These are phyloP conservation scores for Podaxis sp. DNA, from an alignment of 768 basidiomycete genomes.

Conservation along the genomic window DNA sequence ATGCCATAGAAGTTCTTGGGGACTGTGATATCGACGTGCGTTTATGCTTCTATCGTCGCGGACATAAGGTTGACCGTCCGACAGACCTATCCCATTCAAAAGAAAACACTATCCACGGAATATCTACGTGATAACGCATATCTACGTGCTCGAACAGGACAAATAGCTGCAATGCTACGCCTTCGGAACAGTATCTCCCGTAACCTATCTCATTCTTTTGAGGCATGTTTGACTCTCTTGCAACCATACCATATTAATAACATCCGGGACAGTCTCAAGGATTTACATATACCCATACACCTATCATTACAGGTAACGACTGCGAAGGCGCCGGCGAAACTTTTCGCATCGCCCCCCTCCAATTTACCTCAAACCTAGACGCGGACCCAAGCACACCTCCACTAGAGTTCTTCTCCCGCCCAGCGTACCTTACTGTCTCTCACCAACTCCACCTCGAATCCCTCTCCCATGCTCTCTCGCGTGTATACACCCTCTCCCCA, in stretches of 20 bases:
- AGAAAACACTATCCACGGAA: conserved; percentile 74
- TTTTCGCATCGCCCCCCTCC: conserved; percentile 61
- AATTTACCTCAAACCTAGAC: conserved; percentile 16
- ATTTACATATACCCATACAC: conserved; percentile 79
- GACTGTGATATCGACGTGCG: conserved; percentile 46
- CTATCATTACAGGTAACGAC: conserved; percentile 87
- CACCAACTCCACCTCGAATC: conserved; percentile 96
- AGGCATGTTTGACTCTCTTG: conserved; percentile 42
- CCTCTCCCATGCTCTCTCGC: conserved; percentile 69
- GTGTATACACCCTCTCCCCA: conserved; percentile 91
- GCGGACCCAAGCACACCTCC: conserved; percentile 25
- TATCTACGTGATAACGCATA: conserved; percentile 86
- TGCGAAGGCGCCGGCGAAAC: conserved; percentile 97
- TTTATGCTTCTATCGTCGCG: neutral
- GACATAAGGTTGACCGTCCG: neutral
- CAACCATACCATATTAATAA: conserved; percentile 3
- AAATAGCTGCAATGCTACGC: conserved; percentile 72
- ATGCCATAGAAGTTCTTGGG: conserved; percentile 39
- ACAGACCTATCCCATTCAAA: conserved; percentile 89
- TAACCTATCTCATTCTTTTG: conserved; percentile 65
- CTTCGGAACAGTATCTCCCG: conserved; percentile 59
- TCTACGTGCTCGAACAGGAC: conserved; percentile 78
- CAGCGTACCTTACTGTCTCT: conserved; percentile 89
- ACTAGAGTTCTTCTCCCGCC: conserved; percentile 68
- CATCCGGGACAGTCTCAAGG: conserved; percentile 55